Evolutionary conservation across 2,329 filamentous ascomycete genomes (phyloP).

Genomic region (Fusarium camptoceras): DNA sequence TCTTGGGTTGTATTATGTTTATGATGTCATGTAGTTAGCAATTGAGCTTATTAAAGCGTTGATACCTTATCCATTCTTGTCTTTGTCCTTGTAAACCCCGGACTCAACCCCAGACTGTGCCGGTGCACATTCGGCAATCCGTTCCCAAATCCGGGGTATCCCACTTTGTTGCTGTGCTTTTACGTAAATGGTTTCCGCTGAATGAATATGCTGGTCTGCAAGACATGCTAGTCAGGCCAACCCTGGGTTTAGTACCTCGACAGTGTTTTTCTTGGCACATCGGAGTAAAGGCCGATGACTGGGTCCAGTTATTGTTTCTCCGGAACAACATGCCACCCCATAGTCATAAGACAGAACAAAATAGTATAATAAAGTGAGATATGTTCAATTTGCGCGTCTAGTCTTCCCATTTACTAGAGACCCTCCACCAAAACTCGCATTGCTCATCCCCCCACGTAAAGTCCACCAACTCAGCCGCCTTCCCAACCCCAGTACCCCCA

Average conservation of each 20-base stretch:
- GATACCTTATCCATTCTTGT: not conserved
- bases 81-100: not conserved
- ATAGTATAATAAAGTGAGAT: not conserved
- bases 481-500: conserved; percentile 53
- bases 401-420: conserved; percentile 48
- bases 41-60: conserved; percentile 7
- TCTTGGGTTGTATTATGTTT: not conserved
- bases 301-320: not conserved
- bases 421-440: conserved; percentile 60
- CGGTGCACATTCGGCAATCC: not conserved
- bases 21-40: conserved; percentile 17
- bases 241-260: not conserved
- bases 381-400: not conserved
- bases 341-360: not conserved
- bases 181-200: conserved; percentile 27
- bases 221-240: not conserved
- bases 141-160: conserved; percentile 20
- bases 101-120: conserved; percentile 5
- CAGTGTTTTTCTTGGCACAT: conserved; percentile 8
- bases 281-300: not conserved
- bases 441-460: conserved; percentile 58
- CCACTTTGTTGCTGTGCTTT: not conserved
- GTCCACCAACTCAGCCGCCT: conserved; percentile 54
- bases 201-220: not conserved
- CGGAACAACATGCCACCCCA: not conserved